Percentiles rank a stretch among this genome's conserved stretches.
These are phyloP conservation scores for Zoysia japonica DNA, from an alignment of 176 grass and related monocot genomes.

Conservation along the genomic window DNA sequence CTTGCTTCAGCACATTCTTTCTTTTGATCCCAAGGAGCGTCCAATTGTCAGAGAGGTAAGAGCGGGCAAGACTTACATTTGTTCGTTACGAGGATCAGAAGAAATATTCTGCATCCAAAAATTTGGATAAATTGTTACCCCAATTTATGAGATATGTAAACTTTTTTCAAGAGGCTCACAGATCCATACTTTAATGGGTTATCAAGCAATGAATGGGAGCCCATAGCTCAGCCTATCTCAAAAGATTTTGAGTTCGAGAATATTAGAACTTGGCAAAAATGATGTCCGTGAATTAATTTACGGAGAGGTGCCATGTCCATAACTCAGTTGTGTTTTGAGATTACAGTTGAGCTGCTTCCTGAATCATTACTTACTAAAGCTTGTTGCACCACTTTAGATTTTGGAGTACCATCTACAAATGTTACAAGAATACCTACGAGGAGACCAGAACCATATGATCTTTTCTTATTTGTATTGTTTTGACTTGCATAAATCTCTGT, in stretches of 20 bases:
- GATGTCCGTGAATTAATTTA: slow-evolving; percentile 98
- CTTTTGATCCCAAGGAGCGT: slow-evolving; percentile 91
- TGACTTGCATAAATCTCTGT: too few relatives aligned
- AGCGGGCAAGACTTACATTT: slow-evolving; percentile 13
- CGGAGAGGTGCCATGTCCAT: slow-evolving; percentile 61
- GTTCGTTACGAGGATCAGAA: neutral
- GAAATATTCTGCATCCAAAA: slow-evolving; percentile 22
- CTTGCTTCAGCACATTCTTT: slow-evolving; percentile 77
- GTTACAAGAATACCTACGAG: slow-evolving; percentile 94
- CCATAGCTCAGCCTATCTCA: slow-evolving; percentile 73
- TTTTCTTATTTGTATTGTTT: slow-evolving; percentile 22
- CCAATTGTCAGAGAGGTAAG: slow-evolving; percentile 79
- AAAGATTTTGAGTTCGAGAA: slow-evolving; percentile 99
- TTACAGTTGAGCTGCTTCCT: neutral
- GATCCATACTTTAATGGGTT: slow-evolving; percentile 90
- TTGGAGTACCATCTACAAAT: slow-evolving; percentile 99
- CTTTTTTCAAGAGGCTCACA: slow-evolving; percentile 60
- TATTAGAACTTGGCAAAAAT: slow-evolving; percentile 84
- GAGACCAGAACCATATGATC: slow-evolving; percentile 77
- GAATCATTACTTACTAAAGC: slow-evolving; percentile 13
- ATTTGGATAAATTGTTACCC: slow-evolving; percentile 22
- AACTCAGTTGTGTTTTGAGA: slow-evolving; percentile 19
- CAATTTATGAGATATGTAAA: slow-evolving; percentile 40
- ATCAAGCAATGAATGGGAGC: slow-evolving; percentile 84
- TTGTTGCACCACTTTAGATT: slow-evolving; percentile 60